A percentile compares a stretch with the other conserved stretches of the same genome.
Evolutionary conservation across 768 basidiomycete genomes (phyloP).

Genomic region (Imleria badia): DNA sequence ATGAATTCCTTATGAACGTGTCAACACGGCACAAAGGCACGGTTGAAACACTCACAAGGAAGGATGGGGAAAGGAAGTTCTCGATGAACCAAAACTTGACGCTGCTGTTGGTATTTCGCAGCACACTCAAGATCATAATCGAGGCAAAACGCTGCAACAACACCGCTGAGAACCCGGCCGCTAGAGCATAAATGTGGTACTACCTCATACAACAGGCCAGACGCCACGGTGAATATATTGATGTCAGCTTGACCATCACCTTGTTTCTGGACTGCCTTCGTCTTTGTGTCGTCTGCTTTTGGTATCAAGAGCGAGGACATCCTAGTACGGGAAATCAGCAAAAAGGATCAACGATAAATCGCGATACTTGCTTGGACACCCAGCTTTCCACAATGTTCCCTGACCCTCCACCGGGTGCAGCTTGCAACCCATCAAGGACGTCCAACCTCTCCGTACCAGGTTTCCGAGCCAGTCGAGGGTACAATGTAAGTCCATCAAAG

Average conservation of each 20-base stretch:
- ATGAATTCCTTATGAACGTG: constrained; percentile 78
- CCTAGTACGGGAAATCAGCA: constrained; percentile 26
- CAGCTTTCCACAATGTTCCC: constrained; percentile 48
- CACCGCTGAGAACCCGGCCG: not conserved
- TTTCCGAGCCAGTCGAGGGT: constrained; percentile 69
- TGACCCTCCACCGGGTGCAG: constrained; percentile 29
- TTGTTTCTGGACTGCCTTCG: constrained; percentile 25
- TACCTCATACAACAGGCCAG: constrained; percentile 94
- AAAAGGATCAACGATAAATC: not conserved
- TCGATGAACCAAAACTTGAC: constrained; percentile 99
- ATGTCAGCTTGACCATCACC: constrained; percentile 74
- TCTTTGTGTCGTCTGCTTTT: constrained; percentile 23
- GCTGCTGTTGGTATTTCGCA: constrained; percentile 88
- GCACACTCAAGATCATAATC: constrained; percentile 97
- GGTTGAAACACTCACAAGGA: constrained; percentile 59
- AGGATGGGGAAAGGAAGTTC: constrained; percentile 97
- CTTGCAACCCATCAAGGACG: constrained; percentile 58
- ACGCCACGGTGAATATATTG: constrained; percentile 99
- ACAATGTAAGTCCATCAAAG: constrained; percentile 88
- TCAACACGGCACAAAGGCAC: not conserved
- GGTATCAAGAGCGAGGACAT: constrained; percentile 45
- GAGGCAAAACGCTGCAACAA: constrained; percentile 81
- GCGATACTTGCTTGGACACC: constrained; percentile 47
- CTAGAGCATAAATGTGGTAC: not conserved
- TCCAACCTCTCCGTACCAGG: constrained; percentile 81